Conservation (phyloP, 2,329 filamentous ascomycete species). For the Colletotrichum lupini region DNA sequence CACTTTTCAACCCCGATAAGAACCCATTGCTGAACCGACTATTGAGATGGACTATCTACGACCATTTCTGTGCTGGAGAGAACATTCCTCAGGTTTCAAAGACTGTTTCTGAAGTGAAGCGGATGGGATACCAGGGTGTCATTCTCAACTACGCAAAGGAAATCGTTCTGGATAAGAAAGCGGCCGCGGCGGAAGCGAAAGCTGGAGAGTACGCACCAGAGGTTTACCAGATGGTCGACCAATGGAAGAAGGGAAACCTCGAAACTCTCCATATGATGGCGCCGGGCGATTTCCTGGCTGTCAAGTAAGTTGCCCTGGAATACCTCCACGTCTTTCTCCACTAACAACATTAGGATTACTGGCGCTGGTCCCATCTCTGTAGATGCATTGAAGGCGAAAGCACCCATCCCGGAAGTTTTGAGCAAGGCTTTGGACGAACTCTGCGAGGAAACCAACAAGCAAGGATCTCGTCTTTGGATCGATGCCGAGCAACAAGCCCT, state of each 20-base stretch:
- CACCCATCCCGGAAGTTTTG: conserved; percentile 72
- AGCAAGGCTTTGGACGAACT: conserved; percentile 77
- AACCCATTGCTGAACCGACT: conserved; percentile 78
- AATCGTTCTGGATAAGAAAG: conserved; percentile 71
- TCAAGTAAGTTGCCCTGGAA: conserved; percentile 60
- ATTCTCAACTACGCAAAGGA: conserved; percentile 89
- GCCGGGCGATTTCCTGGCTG: conserved; percentile 71
- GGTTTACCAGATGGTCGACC: conserved; percentile 65
- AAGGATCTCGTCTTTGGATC: conserved; percentile 80
- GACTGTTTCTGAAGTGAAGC: conserved; percentile 74
- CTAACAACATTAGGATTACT: conserved; percentile 69
- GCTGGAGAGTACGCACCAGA: conserved; percentile 49
- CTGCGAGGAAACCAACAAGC: conserved; percentile 76
- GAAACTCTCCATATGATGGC: conserved; percentile 79
- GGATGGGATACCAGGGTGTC: conserved; percentile 83
- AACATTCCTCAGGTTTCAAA: conserved; percentile 73
- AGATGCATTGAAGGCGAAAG: conserved; percentile 70
- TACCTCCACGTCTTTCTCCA: too few species aligned
- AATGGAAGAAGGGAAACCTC: conserved; percentile 81
- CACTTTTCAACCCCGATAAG: conserved; percentile 73
- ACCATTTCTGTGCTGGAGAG: conserved; percentile 91
- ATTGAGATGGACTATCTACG: conserved; percentile 87
- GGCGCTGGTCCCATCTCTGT: conserved; percentile 83
- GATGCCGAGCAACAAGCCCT: conserved; percentile 87
- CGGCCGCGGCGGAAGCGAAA: conserved; percentile 58